A percentile compares a stretch with the other conserved stretches of the same genome.
Evolutionary conservation across 2,329 filamentous ascomycete species (phyloP).

Genomic region (Cladosporium velox): DNA sequence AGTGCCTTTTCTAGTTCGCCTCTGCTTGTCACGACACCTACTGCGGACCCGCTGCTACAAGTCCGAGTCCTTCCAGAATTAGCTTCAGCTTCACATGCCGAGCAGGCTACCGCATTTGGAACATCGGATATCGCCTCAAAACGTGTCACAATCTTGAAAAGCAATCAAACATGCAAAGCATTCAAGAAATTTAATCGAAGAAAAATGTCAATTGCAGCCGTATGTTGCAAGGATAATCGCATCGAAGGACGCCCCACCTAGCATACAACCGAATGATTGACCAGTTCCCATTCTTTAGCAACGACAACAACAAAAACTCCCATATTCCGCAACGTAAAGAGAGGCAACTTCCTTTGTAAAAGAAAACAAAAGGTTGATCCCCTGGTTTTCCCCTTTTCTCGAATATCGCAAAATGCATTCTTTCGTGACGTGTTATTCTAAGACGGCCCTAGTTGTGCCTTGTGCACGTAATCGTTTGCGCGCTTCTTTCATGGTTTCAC

Average conservation of each 20-base stretch:
- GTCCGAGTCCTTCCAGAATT: not conserved
- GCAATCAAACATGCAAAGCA: not conserved
- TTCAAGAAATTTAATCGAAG: slow-evolving; percentile 3
- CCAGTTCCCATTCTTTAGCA: slow-evolving; percentile 18
- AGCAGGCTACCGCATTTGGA: not conserved
- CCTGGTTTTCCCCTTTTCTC: not conserved
- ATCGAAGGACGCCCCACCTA: slow-evolving; percentile 20
- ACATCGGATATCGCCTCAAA: not conserved
- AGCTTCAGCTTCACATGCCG: not conserved
- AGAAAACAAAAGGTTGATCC: not conserved
- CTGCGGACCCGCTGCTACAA: not conserved
- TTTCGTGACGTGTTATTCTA: slow-evolving; percentile 19
- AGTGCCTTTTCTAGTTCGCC: not conserved
- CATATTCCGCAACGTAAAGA: slow-evolving; percentile 7
- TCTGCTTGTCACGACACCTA: not conserved
- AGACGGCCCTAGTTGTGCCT: not conserved
- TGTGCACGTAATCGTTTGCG: slow-evolving; percentile 2
- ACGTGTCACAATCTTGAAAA: not conserved
- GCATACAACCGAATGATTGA: slow-evolving; percentile 19
- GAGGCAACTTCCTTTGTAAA: not conserved
- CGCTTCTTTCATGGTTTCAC: slow-evolving; percentile 18
- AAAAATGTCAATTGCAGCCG: slow-evolving; percentile 18
- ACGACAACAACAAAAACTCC: slow-evolving; percentile 16
- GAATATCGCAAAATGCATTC: slow-evolving; percentile 15
- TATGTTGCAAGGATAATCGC: slow-evolving; percentile 21